Conservation (phyloP, 2,329 filamentous ascomycete species). For the Parafenestella ontariensis region DNA sequence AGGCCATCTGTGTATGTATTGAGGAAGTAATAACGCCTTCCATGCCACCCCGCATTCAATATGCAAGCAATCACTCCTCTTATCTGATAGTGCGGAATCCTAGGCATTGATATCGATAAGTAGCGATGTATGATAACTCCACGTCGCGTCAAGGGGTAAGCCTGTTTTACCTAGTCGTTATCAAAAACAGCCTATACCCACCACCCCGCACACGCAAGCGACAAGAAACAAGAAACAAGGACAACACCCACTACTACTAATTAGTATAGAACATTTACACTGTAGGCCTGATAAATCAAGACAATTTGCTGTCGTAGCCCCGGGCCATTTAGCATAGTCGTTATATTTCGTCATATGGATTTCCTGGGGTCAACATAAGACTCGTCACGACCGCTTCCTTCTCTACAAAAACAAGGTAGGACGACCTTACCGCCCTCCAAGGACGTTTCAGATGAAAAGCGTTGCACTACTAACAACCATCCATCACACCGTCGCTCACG, state of each 20-base stretch:
- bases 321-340: not conserved
- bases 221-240: not conserved
- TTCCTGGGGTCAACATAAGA: not conserved
- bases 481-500: slow-evolving; percentile 5
- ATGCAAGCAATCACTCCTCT: slow-evolving; percentile 1
- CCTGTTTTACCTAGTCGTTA: not conserved
- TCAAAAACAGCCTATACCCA: not conserved
- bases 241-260: not conserved
- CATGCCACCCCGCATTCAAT: slow-evolving; percentile 4
- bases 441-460: slow-evolving; percentile 1
- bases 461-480: not conserved
- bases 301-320: not conserved
- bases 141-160: not conserved
- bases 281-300: not conserved
- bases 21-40: not conserved
- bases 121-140: not conserved
- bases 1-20: not conserved
- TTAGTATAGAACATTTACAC: not conserved
- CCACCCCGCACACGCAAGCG: not conserved
- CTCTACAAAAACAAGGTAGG: no score
- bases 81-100: not conserved
- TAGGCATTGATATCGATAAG: slow-evolving; percentile 3
- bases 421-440: not conserved
- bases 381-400: not conserved
- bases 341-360: not conserved